Conservation (phyloP, 345 rosid species). For the Rhizophora apiculata region DNA sequence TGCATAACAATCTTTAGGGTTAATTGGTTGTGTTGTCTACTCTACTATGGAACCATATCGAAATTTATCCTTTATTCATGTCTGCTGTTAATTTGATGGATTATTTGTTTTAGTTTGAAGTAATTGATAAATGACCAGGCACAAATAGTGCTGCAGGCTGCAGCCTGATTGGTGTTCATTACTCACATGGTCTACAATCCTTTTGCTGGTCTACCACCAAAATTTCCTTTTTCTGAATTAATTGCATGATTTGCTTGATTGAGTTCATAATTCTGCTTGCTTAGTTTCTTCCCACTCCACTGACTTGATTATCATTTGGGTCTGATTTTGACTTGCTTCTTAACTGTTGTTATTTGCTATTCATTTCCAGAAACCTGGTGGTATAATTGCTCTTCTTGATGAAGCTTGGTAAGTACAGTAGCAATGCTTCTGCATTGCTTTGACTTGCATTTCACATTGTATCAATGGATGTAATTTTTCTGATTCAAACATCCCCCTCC, state of each 20-base stretch:
- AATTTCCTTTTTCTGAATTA: not conserved
- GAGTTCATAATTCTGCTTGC: no score
- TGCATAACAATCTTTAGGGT: no score
- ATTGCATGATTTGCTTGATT: not conserved
- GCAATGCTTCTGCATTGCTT: conserved; percentile 1
- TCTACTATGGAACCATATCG: not conserved
- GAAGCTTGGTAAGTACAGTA: conserved; percentile 85
- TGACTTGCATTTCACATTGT: conserved; percentile 2
- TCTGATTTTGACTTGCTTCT: not conserved
- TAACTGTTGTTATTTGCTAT: conserved; percentile 6
- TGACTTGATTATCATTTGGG: not conserved
- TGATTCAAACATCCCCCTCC: not conserved
- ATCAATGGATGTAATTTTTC: conserved; percentile 5
- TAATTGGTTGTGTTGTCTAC: not conserved
- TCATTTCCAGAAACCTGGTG: conserved; percentile 93
- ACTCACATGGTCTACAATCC: not conserved
- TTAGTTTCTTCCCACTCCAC: no score
- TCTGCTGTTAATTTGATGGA: not conserved
- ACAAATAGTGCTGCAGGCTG: not conserved
- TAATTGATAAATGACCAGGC: not conserved
- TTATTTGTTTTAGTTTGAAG: not conserved
- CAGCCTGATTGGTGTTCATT: not conserved
- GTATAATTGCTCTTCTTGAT: conserved; percentile 96
- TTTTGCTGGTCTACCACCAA: conserved; percentile 2
- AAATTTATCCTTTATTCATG: not conserved